These are phyloP conservation scores for Cutaneotrichosporon mucoides DNA, from an alignment of 1,284 basidiomycete species.

Conservation along the genomic window DNA sequence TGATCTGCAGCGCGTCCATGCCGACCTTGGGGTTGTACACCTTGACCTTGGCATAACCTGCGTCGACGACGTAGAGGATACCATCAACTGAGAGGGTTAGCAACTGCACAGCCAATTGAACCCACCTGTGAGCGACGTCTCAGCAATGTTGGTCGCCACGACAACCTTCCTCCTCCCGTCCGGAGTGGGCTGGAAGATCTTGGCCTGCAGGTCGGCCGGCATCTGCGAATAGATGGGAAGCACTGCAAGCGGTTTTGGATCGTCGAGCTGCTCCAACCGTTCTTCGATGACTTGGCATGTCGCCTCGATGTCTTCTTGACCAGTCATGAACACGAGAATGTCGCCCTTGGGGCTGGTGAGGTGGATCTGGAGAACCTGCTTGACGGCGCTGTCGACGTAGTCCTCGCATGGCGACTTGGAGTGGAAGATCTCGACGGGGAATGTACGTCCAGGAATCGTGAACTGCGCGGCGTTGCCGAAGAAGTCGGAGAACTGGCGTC, in stretches of 20 bases:
- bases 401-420: constrained; percentile 97
- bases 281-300: constrained; percentile 90
- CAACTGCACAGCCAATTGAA: constrained; percentile 6
- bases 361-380: constrained; percentile 95
- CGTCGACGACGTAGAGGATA: constrained; percentile 94
- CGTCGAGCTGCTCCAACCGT: constrained; percentile 83
- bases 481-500: constrained; percentile 76
- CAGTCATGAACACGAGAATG: constrained; percentile 99
- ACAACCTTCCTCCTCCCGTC: constrained; percentile 95
- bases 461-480: constrained; percentile 93
- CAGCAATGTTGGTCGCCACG: constrained; percentile 98
- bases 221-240: constrained; percentile 99
- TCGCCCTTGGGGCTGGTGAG: constrained; percentile 90
- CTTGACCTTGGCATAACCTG: constrained; percentile 95
- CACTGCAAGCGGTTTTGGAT: constrained; percentile 78
- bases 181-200: constrained; percentile 92
- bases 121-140: constrained; percentile 88
- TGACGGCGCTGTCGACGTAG: constrained; percentile 96
- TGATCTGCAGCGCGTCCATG: constrained; percentile 98
- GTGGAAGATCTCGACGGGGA: constrained; percentile 96
- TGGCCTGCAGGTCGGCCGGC: constrained; percentile 97
- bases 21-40: constrained; percentile 99
- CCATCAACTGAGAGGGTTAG: constrained; percentile 70
- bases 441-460: constrained; percentile 96
- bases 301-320: constrained; percentile 97